Base-by-base conservation (phyloP, 495 filamentous ascomycete species). In the Podospora didyma region DNA sequence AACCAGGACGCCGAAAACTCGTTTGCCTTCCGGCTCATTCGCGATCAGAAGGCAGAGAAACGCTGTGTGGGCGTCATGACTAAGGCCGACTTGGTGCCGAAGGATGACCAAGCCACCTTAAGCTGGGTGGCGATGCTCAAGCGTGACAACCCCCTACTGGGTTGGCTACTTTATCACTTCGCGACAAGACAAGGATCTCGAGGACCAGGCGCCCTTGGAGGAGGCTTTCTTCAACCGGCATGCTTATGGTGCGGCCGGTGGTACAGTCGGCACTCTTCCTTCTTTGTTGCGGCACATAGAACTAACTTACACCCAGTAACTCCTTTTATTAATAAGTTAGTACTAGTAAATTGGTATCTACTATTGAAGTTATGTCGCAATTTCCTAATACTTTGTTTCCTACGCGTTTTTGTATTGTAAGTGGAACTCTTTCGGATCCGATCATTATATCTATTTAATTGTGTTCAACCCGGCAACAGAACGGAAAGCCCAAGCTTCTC, bases 21-120 rank as follows among this genome's bases (percentile, higher is more conserved):
- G 0, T 86, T 74, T n/a, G 86, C 89, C 0, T 80, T 85, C 0
- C 74, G 76, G 0, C 69, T 90, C 2, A 82, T 92, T 20, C 71
- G 78, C 0, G 71, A 83, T 10, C 65, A 76, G 11, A 73, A 78
- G n/a, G 89, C 89, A 0, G 69, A 76, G 1, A 37, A 71, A 7
- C 78, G 89, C 3, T 89, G 85, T 9, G 73, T 93, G 26, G 90
- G 90, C 0, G 86, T 92, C 0, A 75, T 93, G 45, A 95, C 90
- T 0, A 96, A 92, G 63, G 89, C 90, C 0, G 90, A 96, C 61
- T 75, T 84, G 0, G 60, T 90, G 0, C 77, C 82, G 1, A 73
- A 70, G 0, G 75, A 80, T 16, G 66, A 83, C 26, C 51, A 63
- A 0, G 50, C 57, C 1, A 9, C 31, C 1, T 6, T 23, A 2